phyloP scores from a whole-genome alignment of 805 yeast genomes.

The Sugiyamaella qingdaonensis region DNA sequence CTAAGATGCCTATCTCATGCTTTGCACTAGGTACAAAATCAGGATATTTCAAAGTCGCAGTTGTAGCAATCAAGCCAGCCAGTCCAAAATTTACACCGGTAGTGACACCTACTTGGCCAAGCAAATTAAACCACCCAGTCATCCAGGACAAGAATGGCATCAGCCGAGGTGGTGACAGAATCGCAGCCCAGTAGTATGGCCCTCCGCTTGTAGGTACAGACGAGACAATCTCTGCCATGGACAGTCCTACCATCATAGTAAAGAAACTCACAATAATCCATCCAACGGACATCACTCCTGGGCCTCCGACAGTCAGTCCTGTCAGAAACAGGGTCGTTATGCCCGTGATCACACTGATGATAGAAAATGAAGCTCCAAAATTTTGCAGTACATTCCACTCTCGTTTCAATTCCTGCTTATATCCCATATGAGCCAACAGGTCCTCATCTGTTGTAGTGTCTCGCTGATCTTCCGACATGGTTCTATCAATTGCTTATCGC shows the following conservation, averaged over 20 bases:
- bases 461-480: constrained; percentile 6
- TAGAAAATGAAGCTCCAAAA: constrained; percentile 67
- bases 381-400: constrained; percentile 58
- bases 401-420: constrained; percentile 62
- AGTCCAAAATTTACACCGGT: constrained; percentile 21
- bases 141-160: constrained; percentile 25
- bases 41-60: constrained; percentile 14
- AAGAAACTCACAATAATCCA: constrained; percentile 59
- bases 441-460: constrained; percentile 26
- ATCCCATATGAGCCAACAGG: constrained; percentile 51
- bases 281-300: constrained; percentile 66
- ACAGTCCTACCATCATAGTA: constrained; percentile 53
- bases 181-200: constrained; percentile 57
- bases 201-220: constrained; percentile 78
- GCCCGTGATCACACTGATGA: constrained; percentile 67
- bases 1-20: constrained; percentile 42
- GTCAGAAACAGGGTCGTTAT: constrained; percentile 56
- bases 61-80: constrained; percentile 18
- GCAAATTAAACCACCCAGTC: constrained; percentile 27
- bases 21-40: constrained; percentile 19
- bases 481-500: too few species aligned
- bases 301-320: constrained; percentile 61
- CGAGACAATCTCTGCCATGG: constrained; percentile 64
- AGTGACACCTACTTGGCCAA: constrained; percentile 23
- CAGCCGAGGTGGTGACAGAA: constrained; percentile 23